phyloP scores from a whole-genome alignment of 2,329 filamentous ascomycete genomes.

The Knoxdaviesia proteae region DNA sequence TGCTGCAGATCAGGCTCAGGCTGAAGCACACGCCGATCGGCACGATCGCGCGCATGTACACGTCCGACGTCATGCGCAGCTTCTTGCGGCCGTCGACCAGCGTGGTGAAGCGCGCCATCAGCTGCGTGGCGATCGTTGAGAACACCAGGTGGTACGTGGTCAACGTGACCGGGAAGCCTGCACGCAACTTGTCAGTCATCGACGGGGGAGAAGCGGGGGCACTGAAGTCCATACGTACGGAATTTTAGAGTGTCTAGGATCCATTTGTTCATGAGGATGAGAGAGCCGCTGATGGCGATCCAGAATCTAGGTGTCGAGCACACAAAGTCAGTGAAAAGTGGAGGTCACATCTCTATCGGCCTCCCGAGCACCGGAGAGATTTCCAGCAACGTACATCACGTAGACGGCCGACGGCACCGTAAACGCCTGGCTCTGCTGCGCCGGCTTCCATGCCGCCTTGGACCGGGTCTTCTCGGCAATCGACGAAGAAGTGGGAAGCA shows the following conservation, averaged over 20 bases:
- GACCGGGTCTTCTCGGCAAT: no score
- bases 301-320: constrained; percentile 22
- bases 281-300: constrained; percentile 80
- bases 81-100: constrained; percentile 86
- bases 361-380: not conserved
- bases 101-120: constrained; percentile 74
- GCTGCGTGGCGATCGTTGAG: constrained; percentile 82
- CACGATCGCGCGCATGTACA: constrained; percentile 84
- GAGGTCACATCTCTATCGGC: not conserved
- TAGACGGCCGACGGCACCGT: no score
- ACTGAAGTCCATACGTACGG: constrained; percentile 16
- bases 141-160: constrained; percentile 94
- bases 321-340: not conserved
- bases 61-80: constrained; percentile 88
- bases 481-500: no score
- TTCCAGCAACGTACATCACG: no score
- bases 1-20: constrained; percentile 87
- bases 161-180: constrained; percentile 57
- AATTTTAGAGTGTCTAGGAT: constrained; percentile 74
- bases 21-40: constrained; percentile 94
- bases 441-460: no score
- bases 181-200: constrained; percentile 12
- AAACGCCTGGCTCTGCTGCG: no score
- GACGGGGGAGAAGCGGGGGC: not conserved
- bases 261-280: constrained; percentile 99